Evolutionary conservation across 768 basidiomycete species (phyloP), one percentile per base, ranked within the genome.

Genomic region (Leccinum variicolor): DNA sequence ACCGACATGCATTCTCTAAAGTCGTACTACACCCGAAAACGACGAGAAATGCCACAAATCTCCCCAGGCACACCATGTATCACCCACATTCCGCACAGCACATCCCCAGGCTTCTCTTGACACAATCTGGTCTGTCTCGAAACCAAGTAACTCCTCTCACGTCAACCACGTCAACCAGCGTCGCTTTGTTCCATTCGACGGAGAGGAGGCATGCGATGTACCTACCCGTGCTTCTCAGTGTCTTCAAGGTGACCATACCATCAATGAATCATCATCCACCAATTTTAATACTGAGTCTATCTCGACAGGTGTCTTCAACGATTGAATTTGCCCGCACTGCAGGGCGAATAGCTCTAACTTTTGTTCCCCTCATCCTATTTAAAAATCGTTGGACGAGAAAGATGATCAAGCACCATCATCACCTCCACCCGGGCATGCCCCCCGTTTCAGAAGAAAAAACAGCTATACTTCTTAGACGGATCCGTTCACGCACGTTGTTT

Each of bases 271-370:
- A 8, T 4, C 15, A 13, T 15, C 58, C 19, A 43, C n/a, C 19
- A n/a, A 43, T 19, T 3, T 43, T 55, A 33, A 56, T 26, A 26
- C 21, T 33, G 4, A 33, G 19, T 31, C 17, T 7, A 14, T 26
- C 17, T 17, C n/a, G 0, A 10, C 61, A 94, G 92, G 79, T 87
- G 1, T 90, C 91, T 4, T 80, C 84, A n/a, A 81, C 86, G 0
- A 76, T 94, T 51, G 85, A 88, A 65, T 43, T 87, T n/a, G 82
- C 84, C 15, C 81, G 86, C 50, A 90, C 85, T 8, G 82, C 83
- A 45, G 85, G 79, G 46, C 82, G 92, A 56, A 78, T 94, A 52
- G 85, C 83, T 0, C 76, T 94, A 31, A 92, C 90, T 0, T 84
- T 94, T 60, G 75, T 91, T 13, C 92, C 92, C 23, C 68, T 90